A percentile compares a stretch with the other conserved stretches of the same genome.
These are phyloP conservation scores for Wickerhamomyces sp. DNA, from an alignment of 1,139 yeast species.

Conservation along the genomic window DNA sequence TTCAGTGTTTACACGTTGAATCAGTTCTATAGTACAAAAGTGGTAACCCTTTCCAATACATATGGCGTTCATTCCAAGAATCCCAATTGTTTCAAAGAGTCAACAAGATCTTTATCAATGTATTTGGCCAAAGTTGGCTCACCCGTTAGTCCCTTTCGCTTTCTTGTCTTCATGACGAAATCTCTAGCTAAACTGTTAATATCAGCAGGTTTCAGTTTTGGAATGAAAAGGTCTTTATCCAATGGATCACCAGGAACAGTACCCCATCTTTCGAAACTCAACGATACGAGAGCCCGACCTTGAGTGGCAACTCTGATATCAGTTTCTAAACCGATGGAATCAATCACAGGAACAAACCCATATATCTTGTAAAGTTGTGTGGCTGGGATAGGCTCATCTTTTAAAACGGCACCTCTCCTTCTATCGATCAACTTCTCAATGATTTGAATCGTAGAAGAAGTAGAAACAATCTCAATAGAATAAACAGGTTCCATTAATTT, in stretches of 20 bases:
- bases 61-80: conserved; percentile 6
- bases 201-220: conserved; percentile 73
- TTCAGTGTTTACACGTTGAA: too few relatives aligned
- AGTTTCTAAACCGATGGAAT: conserved; percentile 83
- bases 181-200: conserved; percentile 73
- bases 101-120: conserved; percentile 56
- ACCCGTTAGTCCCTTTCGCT: conserved; percentile 77
- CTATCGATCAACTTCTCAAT: conserved; percentile 48
- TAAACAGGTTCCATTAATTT: conserved; percentile 80
- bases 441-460: conserved; percentile 39
- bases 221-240: conserved; percentile 57
- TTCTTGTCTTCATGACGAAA: conserved; percentile 82
- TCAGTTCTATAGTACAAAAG: background rate
- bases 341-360: conserved; percentile 82
- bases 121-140: conserved; percentile 73
- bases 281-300: conserved; percentile 71
- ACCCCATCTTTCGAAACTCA: conserved; percentile 68
- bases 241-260: conserved; percentile 90
- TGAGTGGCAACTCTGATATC: conserved; percentile 74
- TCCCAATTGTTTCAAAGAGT: conserved; percentile 48
- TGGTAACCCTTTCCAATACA: background rate
- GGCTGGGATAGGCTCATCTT: conserved; percentile 60
- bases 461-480: conserved; percentile 54
- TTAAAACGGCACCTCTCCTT: conserved; percentile 63
- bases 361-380: conserved; percentile 60